Percentiles rank a stretch among this genome's conserved stretches.
Evolutionary conservation across 106 monocot genomes (phyloP).

Genomic region (Acorus calamus): DNA sequence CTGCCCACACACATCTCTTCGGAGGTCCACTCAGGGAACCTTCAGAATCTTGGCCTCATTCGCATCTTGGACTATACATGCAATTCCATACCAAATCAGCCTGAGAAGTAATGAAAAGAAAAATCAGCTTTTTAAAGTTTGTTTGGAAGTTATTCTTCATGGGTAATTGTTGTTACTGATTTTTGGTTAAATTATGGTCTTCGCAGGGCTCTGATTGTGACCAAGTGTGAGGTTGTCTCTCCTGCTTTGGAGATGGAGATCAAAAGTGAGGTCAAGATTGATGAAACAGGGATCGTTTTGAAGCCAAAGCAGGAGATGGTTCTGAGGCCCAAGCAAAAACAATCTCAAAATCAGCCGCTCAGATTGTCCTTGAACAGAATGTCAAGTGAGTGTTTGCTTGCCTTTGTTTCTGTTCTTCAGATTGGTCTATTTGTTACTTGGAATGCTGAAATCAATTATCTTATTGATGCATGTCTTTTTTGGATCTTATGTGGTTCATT

Average conservation of each 20-base stretch:
- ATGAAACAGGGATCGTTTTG: conserved; percentile 26
- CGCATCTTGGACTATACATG: conserved; percentile 80
- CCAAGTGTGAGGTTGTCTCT: conserved; percentile 71
- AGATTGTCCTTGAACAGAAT: conserved; percentile 76
- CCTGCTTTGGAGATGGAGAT: conserved; percentile 61
- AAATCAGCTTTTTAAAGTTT: neutral
- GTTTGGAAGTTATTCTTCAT: too few species aligned
- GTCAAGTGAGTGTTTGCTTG: conserved; percentile 47
- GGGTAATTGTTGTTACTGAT: neutral
- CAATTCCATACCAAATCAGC: conserved; percentile 67
- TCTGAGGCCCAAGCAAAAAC: too few species aligned
- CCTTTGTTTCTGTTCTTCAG: neutral
- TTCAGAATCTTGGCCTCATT: conserved; percentile 79
- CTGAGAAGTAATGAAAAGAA: conserved; percentile 50
- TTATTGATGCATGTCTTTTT: neutral
- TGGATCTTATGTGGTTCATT: neutral
- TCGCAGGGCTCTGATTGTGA: conserved; percentile 82
- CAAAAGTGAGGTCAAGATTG: conserved; percentile 31
- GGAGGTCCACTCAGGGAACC: conserved; percentile 67
- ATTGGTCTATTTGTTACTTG: too few species aligned
- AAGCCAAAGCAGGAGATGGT: conserved; percentile 62
- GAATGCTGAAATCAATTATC: too few species aligned
- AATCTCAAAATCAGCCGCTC: conserved; percentile 75
- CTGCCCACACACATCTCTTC: conserved; percentile 55
- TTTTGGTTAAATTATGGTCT: neutral